Evolutionary conservation across 2,329 filamentous ascomycete genomes (phyloP).

Genomic region (Pyrenochaeta sp.): DNA sequence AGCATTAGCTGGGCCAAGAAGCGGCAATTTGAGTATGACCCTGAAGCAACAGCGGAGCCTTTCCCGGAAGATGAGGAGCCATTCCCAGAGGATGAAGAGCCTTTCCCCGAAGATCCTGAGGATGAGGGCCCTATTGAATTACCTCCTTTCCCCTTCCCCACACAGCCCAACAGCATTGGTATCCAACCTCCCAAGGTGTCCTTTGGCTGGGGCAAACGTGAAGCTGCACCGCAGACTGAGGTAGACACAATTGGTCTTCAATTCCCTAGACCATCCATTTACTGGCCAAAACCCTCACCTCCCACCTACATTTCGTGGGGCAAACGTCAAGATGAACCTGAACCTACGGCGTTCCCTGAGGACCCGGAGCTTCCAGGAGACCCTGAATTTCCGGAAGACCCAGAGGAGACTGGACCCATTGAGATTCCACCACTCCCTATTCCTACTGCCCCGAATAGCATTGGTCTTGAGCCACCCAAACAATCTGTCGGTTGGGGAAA

Average conservation of each 20-base stretch:
- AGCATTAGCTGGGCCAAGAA: neutral
- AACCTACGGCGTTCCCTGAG: slow-evolving; percentile 1
- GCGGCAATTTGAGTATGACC: slow-evolving; percentile 9
- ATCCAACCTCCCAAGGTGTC: slow-evolving; percentile 17
- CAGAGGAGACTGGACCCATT: slow-evolving; percentile 11
- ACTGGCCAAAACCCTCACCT: slow-evolving; percentile 9
- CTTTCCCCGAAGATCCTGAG: neutral
- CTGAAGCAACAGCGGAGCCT: slow-evolving; percentile 1
- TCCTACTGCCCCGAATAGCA: slow-evolving; percentile 13
- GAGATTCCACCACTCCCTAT: slow-evolving; percentile 3
- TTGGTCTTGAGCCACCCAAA: slow-evolving; percentile 18
- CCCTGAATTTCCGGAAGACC: slow-evolving; percentile 4
- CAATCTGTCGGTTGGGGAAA: slow-evolving; percentile 25
- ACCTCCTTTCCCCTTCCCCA: slow-evolving; percentile 12
- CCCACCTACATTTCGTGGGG: slow-evolving; percentile 24
- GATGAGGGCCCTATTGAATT: slow-evolving; percentile 11
- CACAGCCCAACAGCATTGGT: slow-evolving; percentile 18
- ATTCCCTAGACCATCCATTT: slow-evolving; percentile 2
- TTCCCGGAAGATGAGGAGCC: slow-evolving; percentile 15
- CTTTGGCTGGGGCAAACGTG: slow-evolving; percentile 22
- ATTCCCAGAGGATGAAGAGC: slow-evolving; percentile 14
- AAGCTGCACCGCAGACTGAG: slow-evolving; percentile 8
- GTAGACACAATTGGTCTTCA: slow-evolving; percentile 8
- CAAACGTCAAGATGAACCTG: slow-evolving; percentile 21
- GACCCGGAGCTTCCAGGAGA: slow-evolving; percentile 14